A percentile compares a stretch with the other conserved stretches of the same genome.
phyloP scores from a whole-genome alignment of 495 filamentous ascomycete species.

The Trichoderma gamsii region DNA sequence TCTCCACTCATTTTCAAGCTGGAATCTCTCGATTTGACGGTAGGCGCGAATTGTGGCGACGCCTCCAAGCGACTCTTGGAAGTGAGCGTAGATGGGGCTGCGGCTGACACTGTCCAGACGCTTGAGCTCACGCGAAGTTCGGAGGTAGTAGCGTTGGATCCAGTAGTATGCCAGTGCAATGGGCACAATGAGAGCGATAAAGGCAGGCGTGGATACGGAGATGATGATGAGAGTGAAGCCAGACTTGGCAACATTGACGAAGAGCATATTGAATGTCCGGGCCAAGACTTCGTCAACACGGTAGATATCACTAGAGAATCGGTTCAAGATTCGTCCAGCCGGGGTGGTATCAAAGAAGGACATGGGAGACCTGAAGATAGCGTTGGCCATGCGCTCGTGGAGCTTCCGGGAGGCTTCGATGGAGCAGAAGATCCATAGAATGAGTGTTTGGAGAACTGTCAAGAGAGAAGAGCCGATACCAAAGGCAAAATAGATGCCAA shows the following conservation, averaged over 20 bases:
- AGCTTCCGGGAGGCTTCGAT: slow-evolving; percentile 96
- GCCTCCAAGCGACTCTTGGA: slow-evolving; percentile 93
- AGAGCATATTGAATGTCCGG: slow-evolving; percentile 88
- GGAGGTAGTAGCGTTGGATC: slow-evolving; percentile 95
- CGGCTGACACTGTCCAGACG: slow-evolving; percentile 90
- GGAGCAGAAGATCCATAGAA: slow-evolving; percentile 98
- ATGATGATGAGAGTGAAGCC: slow-evolving; percentile 85
- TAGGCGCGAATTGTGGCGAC: slow-evolving; percentile 98
- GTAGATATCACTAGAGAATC: slow-evolving; percentile 97
- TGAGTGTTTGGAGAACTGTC: slow-evolving; percentile 86
- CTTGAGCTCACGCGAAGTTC: slow-evolving; percentile 93
- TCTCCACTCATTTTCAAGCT: slow-evolving; percentile 93
- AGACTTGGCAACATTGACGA: slow-evolving; percentile 79
- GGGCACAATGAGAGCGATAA: slow-evolving; percentile 74
- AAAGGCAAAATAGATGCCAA: slow-evolving; percentile 91
- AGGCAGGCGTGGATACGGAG: slow-evolving; percentile 70
- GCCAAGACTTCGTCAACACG: slow-evolving; percentile 92
- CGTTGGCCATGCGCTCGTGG: slow-evolving; percentile 95
- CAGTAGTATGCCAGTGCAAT: slow-evolving; percentile 77
- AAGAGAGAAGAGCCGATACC: slow-evolving; percentile 82
- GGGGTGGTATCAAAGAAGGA: slow-evolving; percentile 98
- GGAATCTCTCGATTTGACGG: slow-evolving; percentile 78
- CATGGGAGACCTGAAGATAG: slow-evolving; percentile 98
- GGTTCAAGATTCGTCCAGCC: slow-evolving; percentile 92
- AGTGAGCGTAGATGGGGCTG: slow-evolving; percentile 96